Percentiles rank a stretch among this genome's conserved stretches.
Evolutionary conservation across 768 basidiomycete genomes (phyloP).

Genomic region (Suillus bovinus): DNA sequence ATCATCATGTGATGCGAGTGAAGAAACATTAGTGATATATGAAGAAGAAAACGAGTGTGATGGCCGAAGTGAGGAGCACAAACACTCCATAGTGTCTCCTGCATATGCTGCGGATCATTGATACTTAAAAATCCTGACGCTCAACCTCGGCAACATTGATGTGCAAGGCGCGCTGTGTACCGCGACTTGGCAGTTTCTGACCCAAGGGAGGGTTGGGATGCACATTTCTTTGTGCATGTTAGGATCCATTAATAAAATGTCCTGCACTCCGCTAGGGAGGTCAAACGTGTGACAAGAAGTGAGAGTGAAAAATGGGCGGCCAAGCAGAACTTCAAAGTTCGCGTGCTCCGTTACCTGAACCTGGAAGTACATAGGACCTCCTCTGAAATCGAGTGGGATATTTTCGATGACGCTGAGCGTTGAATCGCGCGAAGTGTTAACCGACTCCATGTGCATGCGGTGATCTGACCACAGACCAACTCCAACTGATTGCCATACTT

Average conservation of each 20-base stretch:
- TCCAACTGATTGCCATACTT: neutral
- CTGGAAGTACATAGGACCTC: neutral
- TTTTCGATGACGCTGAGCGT: neutral
- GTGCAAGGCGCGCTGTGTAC: too few species aligned
- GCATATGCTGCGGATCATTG: too few species aligned
- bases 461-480: neutral
- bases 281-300: neutral
- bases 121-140: too few species aligned
- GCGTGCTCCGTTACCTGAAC: accelerated
- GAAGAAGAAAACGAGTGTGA: too few species aligned
- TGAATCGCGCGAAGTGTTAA: accelerated
- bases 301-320: neutral
- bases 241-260: accelerated
- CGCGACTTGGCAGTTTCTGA: neutral
- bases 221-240: neutral
- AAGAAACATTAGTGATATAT: too few species aligned
- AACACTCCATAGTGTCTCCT: too few species aligned
- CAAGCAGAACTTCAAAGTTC: accelerated
- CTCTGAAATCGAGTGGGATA: neutral
- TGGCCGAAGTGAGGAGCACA: too few species aligned
- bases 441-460: neutral
- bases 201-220: neutral
- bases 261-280: neutral
- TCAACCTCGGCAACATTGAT: too few species aligned
- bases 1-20: too few species aligned